Conservation (phyloP, 2,329 filamentous ascomycete species). For the Fusarium drepaniforme region DNA sequence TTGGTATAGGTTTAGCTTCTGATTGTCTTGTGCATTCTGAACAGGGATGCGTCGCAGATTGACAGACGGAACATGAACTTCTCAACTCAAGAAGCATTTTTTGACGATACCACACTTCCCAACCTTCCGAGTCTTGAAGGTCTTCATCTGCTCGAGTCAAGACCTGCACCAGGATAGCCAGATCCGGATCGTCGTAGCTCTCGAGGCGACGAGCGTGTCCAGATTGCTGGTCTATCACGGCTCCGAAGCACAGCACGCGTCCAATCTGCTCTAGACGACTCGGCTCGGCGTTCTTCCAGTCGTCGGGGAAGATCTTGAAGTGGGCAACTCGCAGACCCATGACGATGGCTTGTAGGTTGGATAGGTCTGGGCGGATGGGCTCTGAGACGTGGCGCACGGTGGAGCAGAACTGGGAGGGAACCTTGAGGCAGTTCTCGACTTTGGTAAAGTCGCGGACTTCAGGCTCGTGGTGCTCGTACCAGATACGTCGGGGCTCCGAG, state of each 20-base stretch:
- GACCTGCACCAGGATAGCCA: constrained; percentile 25
- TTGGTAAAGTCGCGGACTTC: constrained; percentile 1
- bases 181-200: constrained; percentile 13
- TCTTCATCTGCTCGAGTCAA: not conserved
- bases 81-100: constrained; percentile 15
- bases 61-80: constrained; percentile 10
- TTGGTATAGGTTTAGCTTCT: constrained; percentile 1
- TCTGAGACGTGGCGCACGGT: constrained; percentile 19
- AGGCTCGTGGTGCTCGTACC: constrained; percentile 19
- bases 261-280: constrained; percentile 11
- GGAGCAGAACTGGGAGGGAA: constrained; percentile 21
- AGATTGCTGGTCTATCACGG: constrained; percentile 3
- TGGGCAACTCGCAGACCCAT: not conserved
- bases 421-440: constrained; percentile 22
- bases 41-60: not conserved
- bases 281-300: constrained; percentile 2
- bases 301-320: constrained; percentile 5
- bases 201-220: constrained; percentile 3
- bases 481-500: constrained; percentile 8
- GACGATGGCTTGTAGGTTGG: constrained; percentile 24
- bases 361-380: constrained; percentile 25
- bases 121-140: not conserved
- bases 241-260: constrained; percentile 28
- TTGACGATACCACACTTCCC: not conserved
- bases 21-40: not conserved